Conservation (phyloP, 1,284 basidiomycete species). For the Sporisorium sorghi region DNA sequence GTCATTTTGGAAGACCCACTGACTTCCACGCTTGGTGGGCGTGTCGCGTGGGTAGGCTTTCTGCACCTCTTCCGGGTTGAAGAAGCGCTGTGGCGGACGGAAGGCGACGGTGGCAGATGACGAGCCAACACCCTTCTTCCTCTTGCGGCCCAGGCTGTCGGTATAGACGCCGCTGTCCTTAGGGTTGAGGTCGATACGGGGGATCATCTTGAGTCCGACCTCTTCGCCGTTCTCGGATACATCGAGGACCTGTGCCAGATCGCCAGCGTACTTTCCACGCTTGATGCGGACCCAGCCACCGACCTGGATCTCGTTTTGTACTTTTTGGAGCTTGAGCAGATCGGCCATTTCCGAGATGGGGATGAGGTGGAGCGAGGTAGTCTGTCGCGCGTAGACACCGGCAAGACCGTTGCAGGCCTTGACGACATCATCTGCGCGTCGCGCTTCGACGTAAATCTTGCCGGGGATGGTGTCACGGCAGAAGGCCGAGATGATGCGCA, state of each 20-base stretch:
- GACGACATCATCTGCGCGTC: constrained; percentile 85
- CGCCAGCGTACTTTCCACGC: constrained; percentile 92
- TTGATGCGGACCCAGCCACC: constrained; percentile 96
- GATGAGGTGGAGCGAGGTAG: constrained; percentile 80
- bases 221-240: constrained; percentile 93
- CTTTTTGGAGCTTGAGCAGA: constrained; percentile 93
- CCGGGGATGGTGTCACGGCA: constrained; percentile 94
- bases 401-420: constrained; percentile 89
- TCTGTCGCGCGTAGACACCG: constrained; percentile 80
- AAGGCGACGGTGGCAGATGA: constrained; percentile 71
- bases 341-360: constrained; percentile 99
- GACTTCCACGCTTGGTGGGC: constrained; percentile 56
- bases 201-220: constrained; percentile 91
- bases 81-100: constrained; percentile 89
- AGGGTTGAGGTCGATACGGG: constrained; percentile 89
- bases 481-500: constrained; percentile 90
- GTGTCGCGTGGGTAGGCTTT: constrained; percentile 86
- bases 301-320: constrained; percentile 83
- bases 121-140: constrained; percentile 64
- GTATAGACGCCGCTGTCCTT: constrained; percentile 69
- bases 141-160: constrained; percentile 67
- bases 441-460: constrained; percentile 95
- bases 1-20: constrained; percentile 82
- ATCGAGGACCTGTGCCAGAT: constrained; percentile 94
- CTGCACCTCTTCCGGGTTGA: constrained; percentile 92